These are phyloP conservation scores for Sugiyamaella chiloensis DNA, from an alignment of 805 yeast genomes.

Conservation along the genomic window DNA sequence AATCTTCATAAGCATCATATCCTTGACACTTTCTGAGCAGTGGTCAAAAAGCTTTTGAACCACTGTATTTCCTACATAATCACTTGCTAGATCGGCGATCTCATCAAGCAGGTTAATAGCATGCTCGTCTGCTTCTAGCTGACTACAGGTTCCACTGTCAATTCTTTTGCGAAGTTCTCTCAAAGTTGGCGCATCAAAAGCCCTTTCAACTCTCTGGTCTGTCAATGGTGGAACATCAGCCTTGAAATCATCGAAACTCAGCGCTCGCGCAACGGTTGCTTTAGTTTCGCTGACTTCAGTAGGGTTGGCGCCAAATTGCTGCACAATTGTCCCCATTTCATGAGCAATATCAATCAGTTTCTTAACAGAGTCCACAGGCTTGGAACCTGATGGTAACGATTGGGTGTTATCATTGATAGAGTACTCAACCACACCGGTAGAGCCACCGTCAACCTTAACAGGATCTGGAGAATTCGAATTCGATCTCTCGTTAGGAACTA, in stretches of 20 bases:
- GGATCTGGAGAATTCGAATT: constrained; percentile 9
- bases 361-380: constrained; percentile 25
- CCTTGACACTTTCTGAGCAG: constrained; percentile 66
- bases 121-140: constrained; percentile 70
- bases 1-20: constrained; percentile 74
- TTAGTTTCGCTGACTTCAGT: constrained; percentile 29
- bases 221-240: constrained; percentile 58
- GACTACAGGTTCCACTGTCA: constrained; percentile 52
- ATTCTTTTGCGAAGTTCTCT: constrained; percentile 79
- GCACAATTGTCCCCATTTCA: constrained; percentile 32
- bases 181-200: constrained; percentile 82
- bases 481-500: constrained; percentile 27
- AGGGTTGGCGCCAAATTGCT: constrained; percentile 34
- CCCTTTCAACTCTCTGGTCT: constrained; percentile 62
- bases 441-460: background rate
- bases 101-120: constrained; percentile 84
- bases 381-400: constrained; percentile 5
- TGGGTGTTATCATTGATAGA: constrained; percentile 19
- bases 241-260: constrained; percentile 24
- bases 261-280: constrained; percentile 32
- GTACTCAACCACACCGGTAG: constrained; percentile 13
- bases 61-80: constrained; percentile 92
- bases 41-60: constrained; percentile 84
- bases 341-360: constrained; percentile 27
- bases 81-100: constrained; percentile 85